Evolutionary conservation across 768 basidiomycete species (phyloP).

Genomic region (Auricularia cornea): DNA sequence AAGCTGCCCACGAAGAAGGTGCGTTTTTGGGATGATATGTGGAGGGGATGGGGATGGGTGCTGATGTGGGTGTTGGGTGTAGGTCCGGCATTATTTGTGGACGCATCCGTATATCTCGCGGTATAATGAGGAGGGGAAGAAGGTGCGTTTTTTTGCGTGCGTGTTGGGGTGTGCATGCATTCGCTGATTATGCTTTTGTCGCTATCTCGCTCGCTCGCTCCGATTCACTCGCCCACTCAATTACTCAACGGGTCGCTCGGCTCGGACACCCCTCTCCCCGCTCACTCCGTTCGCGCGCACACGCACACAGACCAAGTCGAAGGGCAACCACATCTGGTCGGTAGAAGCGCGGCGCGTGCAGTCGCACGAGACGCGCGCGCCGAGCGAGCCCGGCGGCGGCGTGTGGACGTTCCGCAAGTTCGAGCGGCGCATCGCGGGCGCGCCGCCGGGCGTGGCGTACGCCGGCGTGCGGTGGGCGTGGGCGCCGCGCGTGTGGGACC

Average conservation of each 20-base stretch:
- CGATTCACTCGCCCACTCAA: too few relatives aligned
- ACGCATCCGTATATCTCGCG: constrained; percentile 87
- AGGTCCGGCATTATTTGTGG: constrained; percentile 96
- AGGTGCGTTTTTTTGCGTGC: not conserved
- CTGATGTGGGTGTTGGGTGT: not conserved
- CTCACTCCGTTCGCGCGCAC: too few relatives aligned
- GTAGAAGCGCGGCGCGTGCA: constrained; percentile 81
- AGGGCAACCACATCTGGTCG: constrained; percentile 99
- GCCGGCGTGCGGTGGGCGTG: constrained; percentile 57
- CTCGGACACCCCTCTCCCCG: too few relatives aligned
- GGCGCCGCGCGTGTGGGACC: constrained; percentile 95
- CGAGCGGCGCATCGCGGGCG: constrained; percentile 77
- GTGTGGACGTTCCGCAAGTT: constrained; percentile 87
- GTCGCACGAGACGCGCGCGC: constrained; percentile 6
- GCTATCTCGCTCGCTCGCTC: too few relatives aligned
- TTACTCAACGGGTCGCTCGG: too few relatives aligned
- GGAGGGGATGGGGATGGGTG: too few relatives aligned
- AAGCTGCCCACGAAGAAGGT: constrained; percentile 97
- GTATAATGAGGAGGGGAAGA: constrained; percentile 98
- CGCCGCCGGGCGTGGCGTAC: constrained; percentile 66
- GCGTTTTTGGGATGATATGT: too few relatives aligned
- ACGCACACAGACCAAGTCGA: constrained; percentile 44
- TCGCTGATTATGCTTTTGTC: too few relatives aligned
- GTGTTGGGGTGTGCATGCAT: not conserved
- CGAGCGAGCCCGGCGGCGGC: constrained; percentile 39